Conservation (phyloP, 306 rosid species). For the Trichosanthes cucumerina region DNA sequence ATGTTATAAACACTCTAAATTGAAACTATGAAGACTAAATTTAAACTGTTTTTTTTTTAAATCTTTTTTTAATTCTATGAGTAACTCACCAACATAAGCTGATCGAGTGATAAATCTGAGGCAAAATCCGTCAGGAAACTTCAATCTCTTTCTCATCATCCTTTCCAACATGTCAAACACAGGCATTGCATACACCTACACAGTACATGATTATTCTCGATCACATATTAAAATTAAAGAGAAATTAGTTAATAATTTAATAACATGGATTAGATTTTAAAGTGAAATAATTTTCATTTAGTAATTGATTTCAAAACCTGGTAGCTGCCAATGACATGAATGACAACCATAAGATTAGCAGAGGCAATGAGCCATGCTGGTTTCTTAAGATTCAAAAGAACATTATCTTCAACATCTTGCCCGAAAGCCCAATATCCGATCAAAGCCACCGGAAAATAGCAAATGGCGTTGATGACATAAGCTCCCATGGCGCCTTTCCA, state of each 20-base stretch:
- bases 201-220: neutral
- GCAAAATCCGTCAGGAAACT: conserved; percentile 51
- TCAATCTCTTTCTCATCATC: conserved; percentile 38
- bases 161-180: conserved; percentile 69
- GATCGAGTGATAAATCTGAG: conserved; percentile 75
- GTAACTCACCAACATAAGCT: conserved; percentile 51
- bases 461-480: conserved; percentile 61
- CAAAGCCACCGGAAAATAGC: conserved; percentile 90
- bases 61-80: neutral
- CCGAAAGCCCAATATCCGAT: conserved; percentile 89
- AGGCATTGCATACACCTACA: conserved; percentile 88
- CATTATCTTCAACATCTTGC: conserved; percentile 67
- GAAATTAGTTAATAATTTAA: neutral
- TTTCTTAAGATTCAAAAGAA: conserved; percentile 48
- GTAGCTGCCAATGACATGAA: conserved; percentile 92
- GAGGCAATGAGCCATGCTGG: conserved; percentile 87
- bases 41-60: no score
- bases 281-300: no score
- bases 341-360: conserved; percentile 82
- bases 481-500: conserved; percentile 90
- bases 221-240: neutral
- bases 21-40: no score
- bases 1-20: no score
- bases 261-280: neutral
- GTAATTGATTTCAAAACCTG: conserved; percentile 32